Base-by-base conservation (phyloP, 2,329 filamentous ascomycete species). In the Lachnellula arida region DNA sequence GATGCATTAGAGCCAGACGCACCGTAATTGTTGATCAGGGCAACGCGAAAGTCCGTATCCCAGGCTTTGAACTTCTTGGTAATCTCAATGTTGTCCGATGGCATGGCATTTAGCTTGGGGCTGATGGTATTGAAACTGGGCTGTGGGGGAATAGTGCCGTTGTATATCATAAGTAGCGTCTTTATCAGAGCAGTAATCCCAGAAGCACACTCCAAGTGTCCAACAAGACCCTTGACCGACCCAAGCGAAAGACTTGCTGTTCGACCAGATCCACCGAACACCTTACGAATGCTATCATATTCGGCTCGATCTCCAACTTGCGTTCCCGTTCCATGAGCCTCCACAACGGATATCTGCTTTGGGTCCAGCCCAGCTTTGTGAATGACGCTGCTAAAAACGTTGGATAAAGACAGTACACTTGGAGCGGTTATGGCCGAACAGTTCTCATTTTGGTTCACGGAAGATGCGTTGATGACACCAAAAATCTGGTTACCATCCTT, bases 261-360 rank as follows among this genome's bases (percentile, higher is more conserved):
- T 44, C 42, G 6, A 12, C 42, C 42, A 12, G 42, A 17, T 9
- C 42, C 42, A 17, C 42, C 42, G 19, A 44, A 23, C 8, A 52
- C 40, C 50, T 52, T 42, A 17, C 50, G 39, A 28, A 52, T 22
- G 17, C 37, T 46, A 17, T 23, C 50, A 4, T 42, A 42, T 25
- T 60, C 58, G n/a, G 57, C 34, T 42, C 51, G 51, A 37, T 60
- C 58, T 23, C 58, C 58, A 25, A 49, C 55, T 35, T 47, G 43
- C 6, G 57, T 60, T 28, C 57, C 57, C 6, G 58, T 58, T 17
- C 58, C 58, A 40, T 60, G 58, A 5, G 58, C 55, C 44, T 60
- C 57, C 5, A 60, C 55, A 39, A 54, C 51, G 8, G 46, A 35
- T 7, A 49, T 39, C 4, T 48, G n/a, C 17, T 34, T 34, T 6